Conservation (phyloP, 768 basidiomycete species). For the Dentipellis sp. region DNA sequence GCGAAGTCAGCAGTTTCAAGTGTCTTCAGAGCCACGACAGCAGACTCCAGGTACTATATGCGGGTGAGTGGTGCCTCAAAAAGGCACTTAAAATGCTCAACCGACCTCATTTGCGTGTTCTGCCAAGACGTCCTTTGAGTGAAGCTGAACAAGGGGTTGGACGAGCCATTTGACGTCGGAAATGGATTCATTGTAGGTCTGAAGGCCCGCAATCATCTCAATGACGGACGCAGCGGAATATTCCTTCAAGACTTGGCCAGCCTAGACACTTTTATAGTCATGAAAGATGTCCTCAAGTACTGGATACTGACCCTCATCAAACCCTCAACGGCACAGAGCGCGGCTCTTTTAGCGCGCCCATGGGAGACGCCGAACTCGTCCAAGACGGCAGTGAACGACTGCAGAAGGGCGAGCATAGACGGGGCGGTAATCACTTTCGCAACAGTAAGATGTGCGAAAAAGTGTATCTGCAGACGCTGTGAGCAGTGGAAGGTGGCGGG, state of each 20-base stretch:
- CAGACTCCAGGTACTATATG: conserved; percentile 54
- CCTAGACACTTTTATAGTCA: conserved; percentile 29
- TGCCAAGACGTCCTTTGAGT: conserved; percentile 30
- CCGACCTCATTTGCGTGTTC: conserved; percentile 58
- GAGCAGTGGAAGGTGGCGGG: not conserved
- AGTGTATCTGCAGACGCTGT: conserved; percentile 59
- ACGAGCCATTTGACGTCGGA: conserved; percentile 51
- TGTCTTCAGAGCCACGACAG: conserved; percentile 50
- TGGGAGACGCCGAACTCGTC: conserved; percentile 87
- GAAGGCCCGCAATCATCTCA: conserved; percentile 66
- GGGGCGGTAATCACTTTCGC: conserved; percentile 65
- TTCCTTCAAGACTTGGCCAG: conserved; percentile 57
- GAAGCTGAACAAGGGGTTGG: conserved; percentile 49
- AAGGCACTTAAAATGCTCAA: not conserved
- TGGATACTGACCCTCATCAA: conserved; percentile 51
- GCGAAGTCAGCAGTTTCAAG: conserved; percentile 56
- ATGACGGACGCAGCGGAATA: conserved; percentile 47
- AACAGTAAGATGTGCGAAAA: conserved; percentile 83
- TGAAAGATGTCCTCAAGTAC: not conserved
- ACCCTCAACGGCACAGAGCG: conserved; percentile 74
- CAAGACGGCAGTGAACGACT: conserved; percentile 77
- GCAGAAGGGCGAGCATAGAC: conserved; percentile 74
- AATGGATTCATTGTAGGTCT: conserved; percentile 57
- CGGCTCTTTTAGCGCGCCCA: conserved; percentile 75
- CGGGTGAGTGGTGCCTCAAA: not conserved